Evolutionary conservation across 2,329 filamentous ascomycete genomes (phyloP), one percentile per base, ranked within the genome.

Genomic region (Parascedosporium putredinis): DNA sequence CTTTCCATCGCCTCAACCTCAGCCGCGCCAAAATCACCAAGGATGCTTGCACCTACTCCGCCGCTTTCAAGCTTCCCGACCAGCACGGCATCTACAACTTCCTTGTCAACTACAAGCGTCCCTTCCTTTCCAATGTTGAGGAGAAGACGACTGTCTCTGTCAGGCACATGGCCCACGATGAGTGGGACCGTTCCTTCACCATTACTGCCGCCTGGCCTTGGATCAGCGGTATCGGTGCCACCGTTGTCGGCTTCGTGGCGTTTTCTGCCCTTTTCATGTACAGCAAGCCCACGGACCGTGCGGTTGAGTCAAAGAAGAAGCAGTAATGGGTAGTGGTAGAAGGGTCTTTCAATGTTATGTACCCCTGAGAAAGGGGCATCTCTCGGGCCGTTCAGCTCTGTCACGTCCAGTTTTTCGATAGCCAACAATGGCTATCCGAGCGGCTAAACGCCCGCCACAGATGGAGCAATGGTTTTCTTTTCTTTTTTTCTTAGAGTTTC

Each of bases 31-130:
- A 68, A 27, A 73, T 73, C 23, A 84, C 81, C 1, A 67, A 74
- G 50, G 83, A 87, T 59, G 81, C 82, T 55, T 83, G 86, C 46
- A 76, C 86, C 54, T 98, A 84, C 73, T 76, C 77, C 55, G 76
- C 79, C 43, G 76, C 79, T 22, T 96, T 98, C 69, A 85, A 76
- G 55, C 78, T 91, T 3, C 93, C 93, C 4, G 93, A 98, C 65
- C 93, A 98, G 69, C 93, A 98, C 71, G 93, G 93, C 63, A 96
- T 98, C 69, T 98, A 97, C 78, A 95, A 95, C 72, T 97, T 98
- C 78, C 81, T 84, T 63, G 78, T 97, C 67, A 95, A 96, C 76
- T 96, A 97, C 77, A 95, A 95, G 75, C 83, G 93, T 5, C 89
- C 91, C 1, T 95, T 96, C 74, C 70, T 95, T 58, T 93, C 82